Evolutionary conservation across 1,139 yeast species (phyloP).

Genomic region (Wickerhamomyces sp.): DNA sequence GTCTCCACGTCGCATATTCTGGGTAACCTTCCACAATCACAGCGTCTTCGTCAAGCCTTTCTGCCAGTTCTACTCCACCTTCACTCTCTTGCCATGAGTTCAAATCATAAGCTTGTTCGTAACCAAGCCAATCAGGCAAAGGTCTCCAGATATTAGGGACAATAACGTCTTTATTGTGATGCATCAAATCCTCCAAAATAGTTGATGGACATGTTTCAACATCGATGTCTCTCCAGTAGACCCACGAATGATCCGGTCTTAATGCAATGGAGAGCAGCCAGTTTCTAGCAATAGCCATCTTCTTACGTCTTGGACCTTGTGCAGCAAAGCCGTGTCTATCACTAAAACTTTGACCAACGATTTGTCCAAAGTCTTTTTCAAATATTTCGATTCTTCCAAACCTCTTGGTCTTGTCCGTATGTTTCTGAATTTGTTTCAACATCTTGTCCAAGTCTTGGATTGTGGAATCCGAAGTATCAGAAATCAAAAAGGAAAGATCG

Average conservation of each 20-base stretch:
- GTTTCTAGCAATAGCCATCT: slow-evolving; percentile 59
- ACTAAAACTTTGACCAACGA: slow-evolving; percentile 45
- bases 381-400: slow-evolving; percentile 48
- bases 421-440: slow-evolving; percentile 36
- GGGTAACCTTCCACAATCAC: slow-evolving; percentile 38
- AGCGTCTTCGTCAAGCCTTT: slow-evolving; percentile 32
- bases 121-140: slow-evolving; percentile 60
- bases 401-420: slow-evolving; percentile 26
- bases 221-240: slow-evolving; percentile 62
- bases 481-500: slow-evolving; percentile 49
- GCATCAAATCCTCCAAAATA: slow-evolving; percentile 51
- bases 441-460: slow-evolving; percentile 34
- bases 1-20: slow-evolving; percentile 39
- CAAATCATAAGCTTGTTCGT: slow-evolving; percentile 49
- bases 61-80: slow-evolving; percentile 33
- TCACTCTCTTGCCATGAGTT: slow-evolving; percentile 39
- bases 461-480: slow-evolving; percentile 46
- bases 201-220: slow-evolving; percentile 51
- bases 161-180: slow-evolving; percentile 49
- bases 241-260: slow-evolving; percentile 57
- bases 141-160: slow-evolving; percentile 50
- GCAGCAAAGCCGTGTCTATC: slow-evolving; percentile 60
- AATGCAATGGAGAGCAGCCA: slow-evolving; percentile 50
- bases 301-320: slow-evolving; percentile 55
- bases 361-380: slow-evolving; percentile 55